Conservation (phyloP, 1,139 yeast genomes). For the Taphrina deformans region DNA sequence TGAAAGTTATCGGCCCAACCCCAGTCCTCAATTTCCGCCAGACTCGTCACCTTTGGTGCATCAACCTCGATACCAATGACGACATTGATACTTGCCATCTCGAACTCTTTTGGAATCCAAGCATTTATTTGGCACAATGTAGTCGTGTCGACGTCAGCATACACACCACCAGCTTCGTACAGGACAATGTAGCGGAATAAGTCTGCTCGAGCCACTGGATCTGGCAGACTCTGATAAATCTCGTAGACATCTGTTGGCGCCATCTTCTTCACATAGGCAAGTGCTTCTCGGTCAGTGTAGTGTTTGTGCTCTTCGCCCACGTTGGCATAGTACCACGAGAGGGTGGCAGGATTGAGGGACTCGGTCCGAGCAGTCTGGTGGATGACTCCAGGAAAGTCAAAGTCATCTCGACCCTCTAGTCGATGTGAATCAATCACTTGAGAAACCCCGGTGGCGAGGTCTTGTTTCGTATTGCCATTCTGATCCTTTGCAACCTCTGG, state of each 20-base stretch:
- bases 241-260: conserved; percentile 83
- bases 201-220: conserved; percentile 78
- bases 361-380: conserved; percentile 17
- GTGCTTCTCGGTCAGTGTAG: conserved; percentile 8
- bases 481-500: conserved; percentile 10
- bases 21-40: conserved; percentile 58
- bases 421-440: conserved; percentile 27
- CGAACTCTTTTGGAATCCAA: conserved; percentile 56
- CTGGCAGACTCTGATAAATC: conserved; percentile 80
- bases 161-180: conserved; percentile 88
- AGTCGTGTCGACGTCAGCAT: conserved; percentile 82
- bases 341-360: conserved; percentile 9
- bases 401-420: conserved; percentile 1
- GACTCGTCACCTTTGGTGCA: conserved; percentile 6
- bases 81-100: conserved; percentile 8
- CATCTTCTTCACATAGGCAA: conserved; percentile 4
- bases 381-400: conserved; percentile 12
- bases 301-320: conserved; percentile 14
- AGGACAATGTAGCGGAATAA: conserved; percentile 83
- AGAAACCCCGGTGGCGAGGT: conserved; percentile 22
- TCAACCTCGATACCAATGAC: conserved; percentile 33
- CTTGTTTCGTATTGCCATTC: conserved; percentile 26
- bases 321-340: conserved; percentile 29
- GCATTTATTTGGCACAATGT: conserved; percentile 59
- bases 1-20: conserved; percentile 74